These are phyloP conservation scores for Hanseniaspora uvarum DNA, from an alignment of 1,139 yeast species.

Conservation along the genomic window DNA sequence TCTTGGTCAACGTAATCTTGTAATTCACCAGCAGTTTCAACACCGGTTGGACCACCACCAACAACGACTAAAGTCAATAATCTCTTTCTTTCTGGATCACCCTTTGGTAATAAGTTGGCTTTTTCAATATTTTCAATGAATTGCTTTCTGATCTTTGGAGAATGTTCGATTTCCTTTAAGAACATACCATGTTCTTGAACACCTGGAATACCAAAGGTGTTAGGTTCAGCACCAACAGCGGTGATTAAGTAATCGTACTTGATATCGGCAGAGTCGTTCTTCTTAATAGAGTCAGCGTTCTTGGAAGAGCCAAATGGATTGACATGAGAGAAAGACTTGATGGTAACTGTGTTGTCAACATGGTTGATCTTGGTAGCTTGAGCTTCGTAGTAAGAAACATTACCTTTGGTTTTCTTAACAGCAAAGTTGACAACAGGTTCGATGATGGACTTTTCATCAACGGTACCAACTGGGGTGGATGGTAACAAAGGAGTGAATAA, in stretches of 20 bases:
- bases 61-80: constrained; percentile 67
- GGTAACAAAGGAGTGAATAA: constrained; percentile 89
- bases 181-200: constrained; percentile 70
- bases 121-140: constrained; percentile 68
- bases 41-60: constrained; percentile 93
- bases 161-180: constrained; percentile 78
- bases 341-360: constrained; percentile 50
- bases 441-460: constrained; percentile 82
- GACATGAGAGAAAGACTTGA: constrained; percentile 37
- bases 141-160: constrained; percentile 62
- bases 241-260: constrained; percentile 65
- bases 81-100: constrained; percentile 66
- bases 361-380: constrained; percentile 82
- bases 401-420: constrained; percentile 63
- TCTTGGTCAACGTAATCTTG: constrained; percentile 93
- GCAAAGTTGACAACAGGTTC: constrained; percentile 77
- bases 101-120: constrained; percentile 61
- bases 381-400: constrained; percentile 82
- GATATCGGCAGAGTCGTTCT: constrained; percentile 33
- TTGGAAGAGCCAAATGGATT: constrained; percentile 29
- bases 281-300: constrained; percentile 29
- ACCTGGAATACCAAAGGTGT: constrained; percentile 74
- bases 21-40: constrained; percentile 79
- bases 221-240: constrained; percentile 79
- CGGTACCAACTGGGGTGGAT: constrained; percentile 88